Evolutionary conservation across 2,329 filamentous ascomycete genomes (phyloP).

Genomic region (Cercospora nicotianae): DNA sequence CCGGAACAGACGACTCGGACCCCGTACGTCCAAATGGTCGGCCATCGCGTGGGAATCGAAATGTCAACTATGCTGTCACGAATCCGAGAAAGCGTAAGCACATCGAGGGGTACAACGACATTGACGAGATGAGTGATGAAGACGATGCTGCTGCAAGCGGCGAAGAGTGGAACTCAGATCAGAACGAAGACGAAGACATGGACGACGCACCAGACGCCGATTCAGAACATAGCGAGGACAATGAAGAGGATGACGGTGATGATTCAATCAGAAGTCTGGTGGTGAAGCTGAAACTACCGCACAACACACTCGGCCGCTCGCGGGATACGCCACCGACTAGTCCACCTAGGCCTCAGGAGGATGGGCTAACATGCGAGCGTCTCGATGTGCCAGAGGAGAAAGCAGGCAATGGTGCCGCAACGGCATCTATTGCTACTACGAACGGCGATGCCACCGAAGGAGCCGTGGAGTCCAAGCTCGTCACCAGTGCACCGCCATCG

Average conservation of each 20-base stretch:
- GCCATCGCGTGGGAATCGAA: conserved; percentile 32
- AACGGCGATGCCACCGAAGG: conserved; percentile 7
- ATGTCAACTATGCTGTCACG: conserved; percentile 31
- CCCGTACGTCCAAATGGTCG: conserved; percentile 45
- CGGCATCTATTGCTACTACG: not conserved
- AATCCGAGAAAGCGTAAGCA: conserved; percentile 48
- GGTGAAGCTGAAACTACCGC: conserved; percentile 61
- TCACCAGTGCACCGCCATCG: not conserved
- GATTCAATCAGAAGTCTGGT: conserved; percentile 58
- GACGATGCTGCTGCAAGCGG: conserved; percentile 59
- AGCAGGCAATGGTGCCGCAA: not conserved
- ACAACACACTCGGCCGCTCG: not conserved
- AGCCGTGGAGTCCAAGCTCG: not conserved
- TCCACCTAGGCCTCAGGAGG: conserved; percentile 18
- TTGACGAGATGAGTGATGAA: conserved; percentile 63
- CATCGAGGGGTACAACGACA: conserved; percentile 58
- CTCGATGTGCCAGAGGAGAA: not conserved
- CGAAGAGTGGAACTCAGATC: conserved; percentile 71
- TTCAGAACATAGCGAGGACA: conserved; percentile 47
- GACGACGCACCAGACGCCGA: conserved; percentile 53
- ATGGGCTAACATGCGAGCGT: conserved; percentile 5
- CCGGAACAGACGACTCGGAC: conserved; percentile 50
- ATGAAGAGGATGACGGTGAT: conserved; percentile 38
- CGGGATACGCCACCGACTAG: conserved; percentile 28
- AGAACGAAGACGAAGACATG: conserved; percentile 61